Conservation (phyloP, 1,139 yeast genomes). For the Scheffersomyces stambukii region DNA sequence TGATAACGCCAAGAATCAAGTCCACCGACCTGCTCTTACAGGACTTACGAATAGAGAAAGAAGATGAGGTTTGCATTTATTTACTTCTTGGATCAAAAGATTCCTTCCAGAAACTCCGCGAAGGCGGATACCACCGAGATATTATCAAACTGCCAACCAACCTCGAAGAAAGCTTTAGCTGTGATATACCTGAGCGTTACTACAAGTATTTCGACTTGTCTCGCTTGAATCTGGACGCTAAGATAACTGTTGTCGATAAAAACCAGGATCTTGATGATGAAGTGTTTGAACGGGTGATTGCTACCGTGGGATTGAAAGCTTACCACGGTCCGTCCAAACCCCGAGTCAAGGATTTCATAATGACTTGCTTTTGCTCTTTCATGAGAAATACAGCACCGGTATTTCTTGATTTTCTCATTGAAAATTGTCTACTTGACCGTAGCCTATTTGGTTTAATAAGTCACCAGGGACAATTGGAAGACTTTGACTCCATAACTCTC, state of each 20-base stretch:
- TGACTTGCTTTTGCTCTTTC: constrained; percentile 54
- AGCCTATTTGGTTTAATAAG: constrained; percentile 7
- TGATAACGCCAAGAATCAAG: constrained; percentile 41
- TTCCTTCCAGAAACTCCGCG: constrained; percentile 9
- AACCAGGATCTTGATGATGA: constrained; percentile 16
- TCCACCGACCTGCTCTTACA: constrained; percentile 19
- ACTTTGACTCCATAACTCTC: constrained; percentile 13
- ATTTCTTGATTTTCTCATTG: constrained; percentile 26
- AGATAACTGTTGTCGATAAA: constrained; percentile 15
- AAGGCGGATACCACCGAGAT: constrained; percentile 16
- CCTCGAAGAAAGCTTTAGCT: constrained; percentile 18
- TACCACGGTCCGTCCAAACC: constrained; percentile 7
- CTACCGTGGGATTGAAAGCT: constrained; percentile 44
- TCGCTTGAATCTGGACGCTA: constrained; percentile 11
- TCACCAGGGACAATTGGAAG: constrained; percentile 3
- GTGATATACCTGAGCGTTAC: constrained; percentile 27
- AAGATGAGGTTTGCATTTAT: constrained; percentile 17
- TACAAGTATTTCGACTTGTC: constrained; percentile 12
- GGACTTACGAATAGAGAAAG: constrained; percentile 20
- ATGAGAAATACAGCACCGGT: constrained; percentile 36
- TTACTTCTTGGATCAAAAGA: constrained; percentile 27
- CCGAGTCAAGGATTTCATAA: constrained; percentile 23
- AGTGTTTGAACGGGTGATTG: constrained; percentile 26
- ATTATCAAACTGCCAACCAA: constrained; percentile 16
- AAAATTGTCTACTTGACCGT: constrained; percentile 12